Percentiles rank a stretch among this genome's conserved stretches.
Conservation (phyloP, 2,329 filamentous ascomycete species). For the Ascochyta viciae-villosae region DNA sequence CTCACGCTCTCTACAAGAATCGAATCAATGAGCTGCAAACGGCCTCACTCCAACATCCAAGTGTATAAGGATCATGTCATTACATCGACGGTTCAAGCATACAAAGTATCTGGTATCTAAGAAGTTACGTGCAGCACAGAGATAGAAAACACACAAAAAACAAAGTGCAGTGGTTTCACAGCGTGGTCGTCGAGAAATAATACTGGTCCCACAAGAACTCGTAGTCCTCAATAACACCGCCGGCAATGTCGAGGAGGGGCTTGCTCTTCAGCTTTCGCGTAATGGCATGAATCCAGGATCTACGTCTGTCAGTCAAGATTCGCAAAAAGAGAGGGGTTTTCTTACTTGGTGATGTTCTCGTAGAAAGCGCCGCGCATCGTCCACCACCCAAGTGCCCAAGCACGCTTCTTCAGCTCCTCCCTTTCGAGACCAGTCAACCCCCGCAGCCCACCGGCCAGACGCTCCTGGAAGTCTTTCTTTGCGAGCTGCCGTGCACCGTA, state of each 20-base stretch:
- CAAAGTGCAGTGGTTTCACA: constrained; percentile 43
- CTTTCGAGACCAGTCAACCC: constrained; percentile 84
- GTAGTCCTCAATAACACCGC: constrained; percentile 91
- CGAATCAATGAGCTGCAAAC: too few relatives aligned
- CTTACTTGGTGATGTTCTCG: constrained; percentile 80
- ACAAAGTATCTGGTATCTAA: constrained; percentile 31
- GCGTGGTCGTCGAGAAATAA: constrained; percentile 77
- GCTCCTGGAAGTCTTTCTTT: constrained; percentile 68
- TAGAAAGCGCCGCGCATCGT: constrained; percentile 96
- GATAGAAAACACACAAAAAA: neutral
- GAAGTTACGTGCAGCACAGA: constrained; percentile 9
- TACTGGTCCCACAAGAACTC: constrained; percentile 98
- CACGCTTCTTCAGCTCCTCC: constrained; percentile 86
- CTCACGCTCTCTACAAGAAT: too few relatives aligned
- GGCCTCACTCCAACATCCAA: too few relatives aligned
- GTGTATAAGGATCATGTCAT: neutral
- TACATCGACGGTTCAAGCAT: constrained; percentile 1
- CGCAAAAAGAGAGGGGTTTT: neutral
- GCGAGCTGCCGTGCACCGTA: constrained; percentile 86
- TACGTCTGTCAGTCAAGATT: constrained; percentile 39
- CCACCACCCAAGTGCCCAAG: constrained; percentile 96
- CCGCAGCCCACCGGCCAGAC: constrained; percentile 73
- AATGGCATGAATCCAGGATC: constrained; percentile 70
- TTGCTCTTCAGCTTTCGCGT: constrained; percentile 74
- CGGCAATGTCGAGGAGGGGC: constrained; percentile 80